These are phyloP conservation scores for Russula virescens DNA, from an alignment of 768 basidiomycete genomes.

Conservation along the genomic window DNA sequence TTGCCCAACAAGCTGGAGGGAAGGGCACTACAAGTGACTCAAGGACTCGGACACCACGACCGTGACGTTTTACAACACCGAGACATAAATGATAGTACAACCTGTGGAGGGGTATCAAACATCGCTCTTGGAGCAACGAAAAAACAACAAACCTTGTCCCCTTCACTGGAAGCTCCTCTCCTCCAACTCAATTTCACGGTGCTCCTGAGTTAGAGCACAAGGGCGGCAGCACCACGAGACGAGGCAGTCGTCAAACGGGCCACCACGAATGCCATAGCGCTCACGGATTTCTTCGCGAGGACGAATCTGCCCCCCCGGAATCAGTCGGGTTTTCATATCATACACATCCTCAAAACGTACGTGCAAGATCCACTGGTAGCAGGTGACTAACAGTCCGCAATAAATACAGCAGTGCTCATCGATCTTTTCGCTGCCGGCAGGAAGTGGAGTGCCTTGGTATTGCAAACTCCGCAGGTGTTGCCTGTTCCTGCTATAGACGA, in stretches of 20 bases:
- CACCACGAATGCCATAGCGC: neutral
- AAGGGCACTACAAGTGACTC: no score
- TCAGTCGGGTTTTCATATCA: no score
- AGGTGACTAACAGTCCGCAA: constrained; percentile 27
- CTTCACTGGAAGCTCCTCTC: neutral
- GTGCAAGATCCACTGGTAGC: constrained; percentile 40
- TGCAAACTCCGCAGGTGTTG: constrained; percentile 38
- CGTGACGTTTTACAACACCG: no score
- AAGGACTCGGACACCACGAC: no score
- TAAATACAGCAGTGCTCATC: constrained; percentile 36
- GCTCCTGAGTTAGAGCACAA: constrained; percentile 1
- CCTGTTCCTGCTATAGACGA: constrained; percentile 38
- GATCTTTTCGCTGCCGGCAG: constrained; percentile 34
- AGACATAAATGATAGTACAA: no score
- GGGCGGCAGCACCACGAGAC: neutral
- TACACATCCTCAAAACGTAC: constrained; percentile 24
- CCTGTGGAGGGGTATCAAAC: neutral
- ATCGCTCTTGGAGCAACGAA: neutral
- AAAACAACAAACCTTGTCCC: neutral
- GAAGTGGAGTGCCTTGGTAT: constrained; percentile 34
- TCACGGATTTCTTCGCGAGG: neutral
- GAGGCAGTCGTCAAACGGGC: neutral
- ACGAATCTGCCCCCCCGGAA: neutral
- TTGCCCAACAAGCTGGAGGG: no score
- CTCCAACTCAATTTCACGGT: constrained; percentile 7